Base-by-base conservation (phyloP, 2,329 filamentous ascomycete species). In the Arthrobotrys iridis region DNA sequence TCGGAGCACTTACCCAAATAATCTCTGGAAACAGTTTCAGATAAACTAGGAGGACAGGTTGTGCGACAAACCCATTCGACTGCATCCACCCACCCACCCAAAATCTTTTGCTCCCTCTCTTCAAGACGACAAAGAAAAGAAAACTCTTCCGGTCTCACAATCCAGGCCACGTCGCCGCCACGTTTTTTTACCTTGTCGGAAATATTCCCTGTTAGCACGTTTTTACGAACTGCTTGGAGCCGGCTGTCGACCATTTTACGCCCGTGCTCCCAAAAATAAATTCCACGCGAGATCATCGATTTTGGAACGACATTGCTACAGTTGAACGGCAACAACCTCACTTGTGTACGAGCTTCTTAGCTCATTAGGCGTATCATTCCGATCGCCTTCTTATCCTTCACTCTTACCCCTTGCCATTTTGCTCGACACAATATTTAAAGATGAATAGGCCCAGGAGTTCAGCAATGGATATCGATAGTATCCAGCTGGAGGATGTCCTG, bases 121-220 rank as follows among this genome's bases (percentile, higher is more conserved):
- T 66, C 46, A 67, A 35, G 26, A 20, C 43, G 33, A 55, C 33
- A 28, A 65, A 55, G 60, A 58, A 64, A 35, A 68, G 15, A 63
- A 37, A 20, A 20, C 28, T 59, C 28, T 46, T 40, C 37, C 48
- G 57, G 71, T 75, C 46, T 43, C 63, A 75, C 71, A 55, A 45
- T 68, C 63, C 55, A 67, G 71, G 71, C 71, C 71, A 75, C 71
- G 71, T 67, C 71, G 63, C 71, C 68, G 71, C 71, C 71, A 75
- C 71, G 71, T 75, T 75, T 75, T n/a, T 75, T 75, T 55, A 64
- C 71, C 64, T 57, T 75, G 71, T 58, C 63, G 58, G 71, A 75
- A 75, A 66, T 52, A 58, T 62, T 63, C 63, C 63, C 58, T 75
- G 71, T 41, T 50, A 63, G 48, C 63, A 75, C 71, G 71, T 75